Percentiles rank a stretch among this genome's conserved stretches.
phyloP scores from a whole-genome alignment of 1,139 yeast genomes.

The Lodderomyces theae region DNA sequence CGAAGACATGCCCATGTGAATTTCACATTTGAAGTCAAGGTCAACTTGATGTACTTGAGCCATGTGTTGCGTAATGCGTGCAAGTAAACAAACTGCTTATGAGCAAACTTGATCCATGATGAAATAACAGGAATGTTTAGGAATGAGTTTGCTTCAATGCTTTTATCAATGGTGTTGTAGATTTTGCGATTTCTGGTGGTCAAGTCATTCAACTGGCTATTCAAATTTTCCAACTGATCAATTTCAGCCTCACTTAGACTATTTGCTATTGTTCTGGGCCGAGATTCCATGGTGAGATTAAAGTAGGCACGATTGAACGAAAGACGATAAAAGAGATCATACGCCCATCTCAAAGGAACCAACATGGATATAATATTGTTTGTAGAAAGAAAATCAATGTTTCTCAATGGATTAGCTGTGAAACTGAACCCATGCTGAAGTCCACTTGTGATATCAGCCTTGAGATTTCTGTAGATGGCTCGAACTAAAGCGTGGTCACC shows the following conservation, averaged over 20 bases:
- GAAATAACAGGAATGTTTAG: slow-evolving; percentile 8
- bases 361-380: slow-evolving; percentile 33
- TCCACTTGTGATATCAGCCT: background rate
- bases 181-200: background rate
- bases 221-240: slow-evolving; percentile 26
- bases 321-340: slow-evolving; percentile 37
- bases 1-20: slow-evolving; percentile 33
- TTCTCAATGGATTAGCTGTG: slow-evolving; percentile 17
- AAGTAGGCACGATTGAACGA: slow-evolving; percentile 49
- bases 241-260: slow-evolving; percentile 25
- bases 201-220: slow-evolving; percentile 11
- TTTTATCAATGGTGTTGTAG: slow-evolving; percentile 2
- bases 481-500: slow-evolving; percentile 35
- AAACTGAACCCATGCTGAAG: slow-evolving; percentile 4
- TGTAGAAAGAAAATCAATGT: slow-evolving; percentile 31
- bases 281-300: slow-evolving; percentile 25
- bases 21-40: slow-evolving; percentile 17
- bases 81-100: slow-evolving; percentile 12
- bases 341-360: slow-evolving; percentile 38
- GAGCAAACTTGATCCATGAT: slow-evolving; percentile 11
- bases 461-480: slow-evolving; percentile 17
- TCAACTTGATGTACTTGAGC: slow-evolving; percentile 15
- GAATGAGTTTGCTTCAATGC: slow-evolving; percentile 1
- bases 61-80: slow-evolving; percentile 12
- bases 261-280: slow-evolving; percentile 41